Conservation (phyloP, 495 filamentous ascomycete species). For the Penicillium lagena region DNA sequence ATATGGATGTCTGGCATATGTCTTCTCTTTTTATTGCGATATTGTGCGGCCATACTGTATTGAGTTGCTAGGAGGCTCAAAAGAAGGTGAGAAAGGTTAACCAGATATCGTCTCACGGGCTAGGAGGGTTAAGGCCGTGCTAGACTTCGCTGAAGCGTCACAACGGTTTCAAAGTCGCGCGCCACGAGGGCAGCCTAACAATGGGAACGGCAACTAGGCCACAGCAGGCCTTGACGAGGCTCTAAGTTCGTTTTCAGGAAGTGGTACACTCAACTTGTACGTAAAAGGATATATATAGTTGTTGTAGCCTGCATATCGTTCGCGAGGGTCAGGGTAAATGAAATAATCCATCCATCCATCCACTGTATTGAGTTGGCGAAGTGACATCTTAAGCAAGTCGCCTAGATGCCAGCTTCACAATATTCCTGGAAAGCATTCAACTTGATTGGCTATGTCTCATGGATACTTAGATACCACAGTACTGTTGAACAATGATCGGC, state of each 20-base stretch:
- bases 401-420: too few species aligned
- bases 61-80: constrained; percentile 10
- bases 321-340: not conserved
- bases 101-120: constrained; percentile 5
- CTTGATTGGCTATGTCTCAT: too few species aligned
- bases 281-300: constrained; percentile 4
- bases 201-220: constrained; percentile 9
- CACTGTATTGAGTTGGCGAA: too few species aligned
- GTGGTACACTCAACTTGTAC: constrained; percentile 4
- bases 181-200: constrained; percentile 15
- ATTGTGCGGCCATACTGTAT: too few species aligned
- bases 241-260: constrained; percentile 7
- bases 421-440: too few species aligned
- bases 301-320: not conserved
- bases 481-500: too few species aligned
- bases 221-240: too few species aligned
- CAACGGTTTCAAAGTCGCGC: constrained; percentile 15
- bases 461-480: too few species aligned
- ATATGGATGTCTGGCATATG: too few species aligned
- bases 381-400: too few species aligned
- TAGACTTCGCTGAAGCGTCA: constrained; percentile 20
- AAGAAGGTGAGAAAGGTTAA: constrained; percentile 13
- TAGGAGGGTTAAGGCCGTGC: constrained; percentile 10
- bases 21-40: too few species aligned
- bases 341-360: not conserved